Evolutionary conservation across 1,139 yeast species (phyloP).

Genomic region (Candida albicans): DNA sequence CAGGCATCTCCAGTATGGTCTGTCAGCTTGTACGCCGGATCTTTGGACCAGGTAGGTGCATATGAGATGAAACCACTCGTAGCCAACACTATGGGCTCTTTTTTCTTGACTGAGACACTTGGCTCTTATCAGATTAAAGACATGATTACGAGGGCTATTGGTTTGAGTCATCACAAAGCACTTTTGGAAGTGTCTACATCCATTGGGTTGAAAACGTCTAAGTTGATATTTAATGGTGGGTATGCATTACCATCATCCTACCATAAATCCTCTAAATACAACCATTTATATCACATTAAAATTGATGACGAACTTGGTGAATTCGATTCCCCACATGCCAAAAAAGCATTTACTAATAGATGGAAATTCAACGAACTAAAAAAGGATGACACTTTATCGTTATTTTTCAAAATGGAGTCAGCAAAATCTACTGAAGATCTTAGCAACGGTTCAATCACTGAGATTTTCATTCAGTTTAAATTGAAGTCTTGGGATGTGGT

Average conservation of each 20-base stretch:
- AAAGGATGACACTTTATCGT: constrained; percentile 25
- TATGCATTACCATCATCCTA: constrained; percentile 38
- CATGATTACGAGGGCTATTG: constrained; percentile 7
- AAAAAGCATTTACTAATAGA: constrained; percentile 35
- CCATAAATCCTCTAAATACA: constrained; percentile 21
- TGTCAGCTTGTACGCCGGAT: constrained; percentile 33
- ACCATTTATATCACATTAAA: constrained; percentile 26
- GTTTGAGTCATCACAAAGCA: neutral
- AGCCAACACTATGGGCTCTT: constrained; percentile 30
- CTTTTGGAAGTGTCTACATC: constrained; percentile 36
- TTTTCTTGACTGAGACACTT: constrained; percentile 30
- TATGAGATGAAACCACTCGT: constrained; percentile 40
- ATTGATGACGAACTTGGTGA: constrained; percentile 35
- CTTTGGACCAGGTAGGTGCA: constrained; percentile 42
- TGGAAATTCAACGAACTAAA: constrained; percentile 32
- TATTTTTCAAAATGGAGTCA: constrained; percentile 36
- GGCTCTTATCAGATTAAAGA: constrained; percentile 20
- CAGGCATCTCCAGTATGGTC: constrained; percentile 29
- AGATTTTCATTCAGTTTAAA: constrained; percentile 33
- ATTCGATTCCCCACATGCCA: constrained; percentile 33
- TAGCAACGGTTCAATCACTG: constrained; percentile 18
- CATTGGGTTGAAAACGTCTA: constrained; percentile 28
- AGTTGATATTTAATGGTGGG: constrained; percentile 29
- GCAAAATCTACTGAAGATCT: constrained; percentile 24
- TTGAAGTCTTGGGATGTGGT: constrained; percentile 28